These are phyloP conservation scores for Colletotrichum musicola DNA, from an alignment of 2,329 filamentous ascomycete genomes.

Conservation along the genomic window DNA sequence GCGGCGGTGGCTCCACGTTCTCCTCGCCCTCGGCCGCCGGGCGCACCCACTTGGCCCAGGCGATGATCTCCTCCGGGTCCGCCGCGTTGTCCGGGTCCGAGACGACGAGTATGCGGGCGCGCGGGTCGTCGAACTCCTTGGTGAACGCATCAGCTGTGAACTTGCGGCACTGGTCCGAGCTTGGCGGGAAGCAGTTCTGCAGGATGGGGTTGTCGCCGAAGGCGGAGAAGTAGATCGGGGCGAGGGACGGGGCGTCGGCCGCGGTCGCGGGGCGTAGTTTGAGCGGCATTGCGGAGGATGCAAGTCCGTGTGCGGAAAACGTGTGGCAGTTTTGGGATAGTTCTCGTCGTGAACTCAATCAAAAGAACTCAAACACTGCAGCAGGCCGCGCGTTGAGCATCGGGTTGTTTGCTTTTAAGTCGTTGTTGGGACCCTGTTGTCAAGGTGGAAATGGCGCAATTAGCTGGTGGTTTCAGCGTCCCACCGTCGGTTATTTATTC, in stretches of 20 bases:
- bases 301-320: background rate
- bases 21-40: conserved; percentile 43
- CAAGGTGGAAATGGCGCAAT: background rate
- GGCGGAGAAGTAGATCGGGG: conserved; percentile 58
- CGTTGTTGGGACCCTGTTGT: background rate
- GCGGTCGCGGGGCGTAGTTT: conserved; percentile 53
- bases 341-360: background rate
- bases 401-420: no score
- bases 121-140: conserved; percentile 55
- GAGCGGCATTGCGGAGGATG: conserved; percentile 41
- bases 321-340: background rate
- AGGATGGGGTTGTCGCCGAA: conserved; percentile 56
- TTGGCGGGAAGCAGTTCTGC: conserved; percentile 52
- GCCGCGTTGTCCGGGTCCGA: conserved; percentile 46
- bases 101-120: conserved; percentile 55
- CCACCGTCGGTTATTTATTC: background rate
- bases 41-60: conserved; percentile 62
- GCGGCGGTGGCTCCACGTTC: conserved; percentile 42
- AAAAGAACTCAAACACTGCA: background rate
- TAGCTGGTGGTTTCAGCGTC: background rate
- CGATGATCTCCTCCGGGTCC: conserved; percentile 48
- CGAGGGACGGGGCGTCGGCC: conserved; percentile 56
- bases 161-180: conserved; percentile 28
- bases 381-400: no score
- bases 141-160: conserved; percentile 41